phyloP scores from a whole-genome alignment of 2,329 filamentous ascomycete genomes.

The Zymoseptoria ardabiliae region DNA sequence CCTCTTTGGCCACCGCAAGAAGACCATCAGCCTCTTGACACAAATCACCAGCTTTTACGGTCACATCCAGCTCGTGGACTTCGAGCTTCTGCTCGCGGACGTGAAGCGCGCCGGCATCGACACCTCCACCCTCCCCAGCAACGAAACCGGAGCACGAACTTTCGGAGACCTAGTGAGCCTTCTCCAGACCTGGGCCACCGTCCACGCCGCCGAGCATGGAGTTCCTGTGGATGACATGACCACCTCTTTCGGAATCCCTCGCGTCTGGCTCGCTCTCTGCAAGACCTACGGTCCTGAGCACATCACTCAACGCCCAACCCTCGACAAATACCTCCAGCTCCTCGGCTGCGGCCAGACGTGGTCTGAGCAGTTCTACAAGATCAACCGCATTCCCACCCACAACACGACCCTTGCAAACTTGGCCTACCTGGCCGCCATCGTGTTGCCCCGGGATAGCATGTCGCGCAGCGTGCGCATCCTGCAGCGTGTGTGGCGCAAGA shows the following conservation, averaged over 20 bases:
- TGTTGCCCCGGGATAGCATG: slow-evolving; percentile 45
- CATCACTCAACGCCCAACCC: background rate
- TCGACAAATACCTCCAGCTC: slow-evolving; percentile 33
- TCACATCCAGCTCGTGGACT: slow-evolving; percentile 48
- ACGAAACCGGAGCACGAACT: background rate
- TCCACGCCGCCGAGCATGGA: slow-evolving; percentile 27
- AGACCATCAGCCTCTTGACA: slow-evolving; percentile 56
- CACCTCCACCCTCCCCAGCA: background rate
- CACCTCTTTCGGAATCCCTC: slow-evolving; percentile 45
- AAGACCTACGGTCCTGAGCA: slow-evolving; percentile 44
- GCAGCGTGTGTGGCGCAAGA: slow-evolving; percentile 44
- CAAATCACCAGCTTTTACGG: slow-evolving; percentile 51
- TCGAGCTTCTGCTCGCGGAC: slow-evolving; percentile 47
- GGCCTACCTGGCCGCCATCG: slow-evolving; percentile 52
- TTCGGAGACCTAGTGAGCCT: slow-evolving; percentile 26
- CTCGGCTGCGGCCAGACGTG: slow-evolving; percentile 40
- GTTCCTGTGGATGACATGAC: slow-evolving; percentile 47
- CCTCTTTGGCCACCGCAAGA: slow-evolving; percentile 58
- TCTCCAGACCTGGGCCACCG: slow-evolving; percentile 51
- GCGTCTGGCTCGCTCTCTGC: slow-evolving; percentile 47
- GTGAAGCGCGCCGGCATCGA: slow-evolving; percentile 5
- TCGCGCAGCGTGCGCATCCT: slow-evolving; percentile 47
- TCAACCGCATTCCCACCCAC: slow-evolving; percentile 41
- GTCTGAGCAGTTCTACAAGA: slow-evolving; percentile 36
- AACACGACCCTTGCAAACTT: slow-evolving; percentile 51